A percentile compares a stretch with the other conserved stretches of the same genome.
Evolutionary conservation across 2,329 filamentous ascomycete species (phyloP).

Genomic region (Dactylella cylindrospora): DNA sequence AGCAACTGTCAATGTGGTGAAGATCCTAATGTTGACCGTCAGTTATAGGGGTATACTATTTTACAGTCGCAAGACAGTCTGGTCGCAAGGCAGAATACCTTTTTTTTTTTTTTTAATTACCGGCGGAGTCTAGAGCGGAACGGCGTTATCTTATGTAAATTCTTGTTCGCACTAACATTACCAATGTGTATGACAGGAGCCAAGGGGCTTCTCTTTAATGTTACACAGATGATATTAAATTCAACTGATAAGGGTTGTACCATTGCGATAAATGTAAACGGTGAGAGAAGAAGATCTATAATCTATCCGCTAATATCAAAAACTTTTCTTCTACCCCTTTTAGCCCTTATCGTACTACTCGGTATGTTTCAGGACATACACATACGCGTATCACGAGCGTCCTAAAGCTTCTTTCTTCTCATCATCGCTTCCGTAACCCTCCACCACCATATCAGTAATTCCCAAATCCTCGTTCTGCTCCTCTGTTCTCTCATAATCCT

Average conservation of each 20-base stretch:
- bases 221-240: not conserved
- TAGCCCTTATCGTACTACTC: not conserved
- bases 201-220: too few species aligned
- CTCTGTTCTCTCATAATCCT: conserved; percentile 81
- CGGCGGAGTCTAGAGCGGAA: too few species aligned
- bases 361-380: not conserved
- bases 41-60: too few species aligned
- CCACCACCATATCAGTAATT: conserved; percentile 86
- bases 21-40: too few species aligned
- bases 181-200: too few species aligned
- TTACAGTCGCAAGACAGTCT: too few species aligned
- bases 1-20: too few species aligned
- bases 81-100: too few species aligned
- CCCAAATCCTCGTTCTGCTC: conserved; percentile 95
- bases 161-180: too few species aligned
- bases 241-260: not conserved
- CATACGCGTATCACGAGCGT: not conserved
- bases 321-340: conserved; percentile 7
- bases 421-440: conserved; percentile 71
- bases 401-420: conserved; percentile 17
- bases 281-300: not conserved
- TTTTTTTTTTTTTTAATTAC: too few species aligned
- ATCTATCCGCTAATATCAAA: conserved; percentile 11
- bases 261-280: not conserved
- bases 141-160: too few species aligned